Conservation (phyloP, 306 rosid species). For the Trifolium dubium region DNA sequence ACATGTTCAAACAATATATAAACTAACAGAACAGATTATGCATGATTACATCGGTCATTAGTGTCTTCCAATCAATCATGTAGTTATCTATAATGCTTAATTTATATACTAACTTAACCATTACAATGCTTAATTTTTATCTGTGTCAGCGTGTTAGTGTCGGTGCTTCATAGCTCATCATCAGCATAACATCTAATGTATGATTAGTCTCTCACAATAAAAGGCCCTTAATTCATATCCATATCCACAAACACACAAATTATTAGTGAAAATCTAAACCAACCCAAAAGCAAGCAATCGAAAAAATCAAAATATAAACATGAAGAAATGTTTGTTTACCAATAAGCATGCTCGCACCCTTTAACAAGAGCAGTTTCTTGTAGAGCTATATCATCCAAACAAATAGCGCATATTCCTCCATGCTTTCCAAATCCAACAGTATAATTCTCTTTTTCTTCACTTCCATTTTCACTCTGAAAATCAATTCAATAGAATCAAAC, state of each 20-base stretch:
- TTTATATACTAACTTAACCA: not conserved
- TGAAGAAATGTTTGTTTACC: conserved; percentile 47
- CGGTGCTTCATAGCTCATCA: no score
- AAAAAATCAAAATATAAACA: conserved; percentile 23
- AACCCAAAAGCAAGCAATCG: conserved; percentile 33
- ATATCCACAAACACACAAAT: not conserved
- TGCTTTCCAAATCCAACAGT: conserved; percentile 55
- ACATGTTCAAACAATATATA: not conserved
- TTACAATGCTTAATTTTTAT: not conserved
- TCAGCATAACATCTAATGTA: no score
- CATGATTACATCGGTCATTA: not conserved
- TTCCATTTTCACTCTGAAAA: conserved; percentile 54
- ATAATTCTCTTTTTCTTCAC: conserved; percentile 42
- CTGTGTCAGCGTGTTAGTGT: no score
- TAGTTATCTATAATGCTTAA: conserved; percentile 16
- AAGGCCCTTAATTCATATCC: not conserved
- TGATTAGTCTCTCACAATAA: no score
- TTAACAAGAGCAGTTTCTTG: conserved; percentile 85
- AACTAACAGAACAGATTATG: not conserved
- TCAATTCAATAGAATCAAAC: conserved; percentile 19
- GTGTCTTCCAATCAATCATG: not conserved
- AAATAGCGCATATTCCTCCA: conserved; percentile 75
- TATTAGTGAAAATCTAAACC: conserved; percentile 21
- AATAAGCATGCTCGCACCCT: conserved; percentile 99
- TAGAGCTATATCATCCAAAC: conserved; percentile 70